Evolutionary conservation across 1,284 basidiomycete genomes (phyloP), one percentile per base, ranked within the genome.

Genomic region (Stygiomarasmius scandens): DNA sequence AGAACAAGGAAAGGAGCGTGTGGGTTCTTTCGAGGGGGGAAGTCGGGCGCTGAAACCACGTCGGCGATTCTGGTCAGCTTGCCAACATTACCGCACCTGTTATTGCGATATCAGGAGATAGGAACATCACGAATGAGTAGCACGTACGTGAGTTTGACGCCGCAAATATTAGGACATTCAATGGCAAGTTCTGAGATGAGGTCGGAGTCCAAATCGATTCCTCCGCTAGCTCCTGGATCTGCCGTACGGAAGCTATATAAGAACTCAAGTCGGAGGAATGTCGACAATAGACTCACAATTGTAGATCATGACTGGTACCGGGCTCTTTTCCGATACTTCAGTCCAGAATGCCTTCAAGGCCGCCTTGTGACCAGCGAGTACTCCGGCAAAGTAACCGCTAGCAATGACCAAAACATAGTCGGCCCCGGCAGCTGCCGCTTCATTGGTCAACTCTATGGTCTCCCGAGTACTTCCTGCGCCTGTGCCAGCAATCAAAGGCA

Each of bases 231-330:
- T 43, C 86, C 91, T 65, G 93, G 93, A 75, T 87, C 90, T 92
- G 63, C 27, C 45, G 32, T 20, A 25, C 2, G 49, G 59, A 54
- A 52, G 61, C 38, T 24, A 52, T 25, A 52, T 56, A 20, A 57
- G 50, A 59, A 54, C 32, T 10, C 34, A 34, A 48, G 23, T 38
- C 25, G 51, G 25, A 38, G 38, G 50, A 49, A 52, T 63, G 44
- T 36, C 49, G 27, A 55, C 49, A n/a, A 58, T 24, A 74, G 23
- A 24, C 86, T 72, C 64, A 90, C 90, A 96, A 70, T 96, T 96
- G 78, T 96, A 96, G 58, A 95, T 83, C 69, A 96, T 87, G 58
- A 96, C 84, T 3, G 94, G 94, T 59, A 96, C 84, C 2, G 92
- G 91, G 58, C 88, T 91, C 64, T 85, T 87, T 64, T 85, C 79